A percentile compares a stretch with the other conserved stretches of the same genome.
These are phyloP conservation scores for Raffaelea ambrosiae DNA, from an alignment of 2,329 filamentous ascomycete species.

Conservation along the genomic window DNA sequence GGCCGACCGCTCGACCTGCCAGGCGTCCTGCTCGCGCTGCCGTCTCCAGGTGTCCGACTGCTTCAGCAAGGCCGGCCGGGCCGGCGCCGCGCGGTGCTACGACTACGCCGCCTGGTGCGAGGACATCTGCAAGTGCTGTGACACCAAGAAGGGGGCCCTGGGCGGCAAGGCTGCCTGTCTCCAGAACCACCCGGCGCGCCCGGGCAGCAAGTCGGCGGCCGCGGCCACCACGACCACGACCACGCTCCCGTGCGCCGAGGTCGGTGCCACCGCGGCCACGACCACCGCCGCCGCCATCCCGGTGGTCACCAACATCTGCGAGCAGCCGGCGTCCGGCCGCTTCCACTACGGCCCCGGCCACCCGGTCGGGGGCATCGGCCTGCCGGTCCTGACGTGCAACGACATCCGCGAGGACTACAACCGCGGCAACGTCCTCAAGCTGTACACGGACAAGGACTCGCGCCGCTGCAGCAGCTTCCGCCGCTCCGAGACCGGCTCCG, in stretches of 20 bases:
- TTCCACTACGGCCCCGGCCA: constrained; percentile 60
- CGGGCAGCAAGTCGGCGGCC: too few species aligned
- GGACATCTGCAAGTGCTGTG: constrained; percentile 36
- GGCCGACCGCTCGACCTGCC: constrained; percentile 32
- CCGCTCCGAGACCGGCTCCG: constrained; percentile 25
- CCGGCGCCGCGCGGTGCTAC: constrained; percentile 39
- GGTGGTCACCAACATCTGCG: constrained; percentile 42
- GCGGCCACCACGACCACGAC: too few species aligned
- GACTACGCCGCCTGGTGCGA: constrained; percentile 41
- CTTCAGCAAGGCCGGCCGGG: constrained; percentile 43
- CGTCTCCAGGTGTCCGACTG: constrained; percentile 39
- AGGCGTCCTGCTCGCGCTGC: constrained; percentile 33
- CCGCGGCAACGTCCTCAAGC: constrained; percentile 37
- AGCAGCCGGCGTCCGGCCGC: constrained; percentile 44
- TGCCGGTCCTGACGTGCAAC: constrained; percentile 48
- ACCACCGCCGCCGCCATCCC: constrained; percentile 27
- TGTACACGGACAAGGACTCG: constrained; percentile 37
- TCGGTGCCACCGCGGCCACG: constrained; percentile 22
- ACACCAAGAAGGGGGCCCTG: too few species aligned
- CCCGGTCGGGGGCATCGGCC: constrained; percentile 40
- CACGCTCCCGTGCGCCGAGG: too few species aligned
- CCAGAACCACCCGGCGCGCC: too few species aligned
- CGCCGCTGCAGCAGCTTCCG: constrained; percentile 35
- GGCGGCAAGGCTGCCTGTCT: too few species aligned
- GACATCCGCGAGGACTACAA: constrained; percentile 34